Conservation (phyloP, 192 early-diverging fungal species). For the Umbelopsis isabellina region DNA sequence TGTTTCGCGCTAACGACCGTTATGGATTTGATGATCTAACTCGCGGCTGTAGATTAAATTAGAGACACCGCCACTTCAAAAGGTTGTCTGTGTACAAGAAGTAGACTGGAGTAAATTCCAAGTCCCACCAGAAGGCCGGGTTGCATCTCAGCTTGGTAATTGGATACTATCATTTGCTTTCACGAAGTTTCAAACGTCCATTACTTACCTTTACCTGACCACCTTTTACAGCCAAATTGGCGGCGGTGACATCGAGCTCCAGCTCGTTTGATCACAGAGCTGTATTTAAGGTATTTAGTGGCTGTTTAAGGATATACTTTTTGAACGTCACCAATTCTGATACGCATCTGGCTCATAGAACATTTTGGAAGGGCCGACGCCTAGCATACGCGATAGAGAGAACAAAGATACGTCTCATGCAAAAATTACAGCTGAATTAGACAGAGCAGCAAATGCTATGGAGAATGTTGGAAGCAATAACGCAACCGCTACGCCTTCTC, state of each 20-base stretch:
- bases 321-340: background rate
- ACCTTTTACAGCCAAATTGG: background rate
- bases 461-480: background rate
- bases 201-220: background rate
- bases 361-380: slow-evolving; percentile 27
- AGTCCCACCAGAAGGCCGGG: slow-evolving; percentile 32
- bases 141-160: slow-evolving; percentile 35
- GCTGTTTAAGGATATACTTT: background rate
- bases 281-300: background rate
- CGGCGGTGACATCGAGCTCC: background rate
- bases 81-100: slow-evolving; percentile 35
- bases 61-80: slow-evolving; percentile 32
- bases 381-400: slow-evolving; percentile 1
- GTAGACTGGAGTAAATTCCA: slow-evolving; percentile 40
- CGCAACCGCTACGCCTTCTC: slow-evolving; percentile 18
- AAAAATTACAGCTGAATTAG: slow-evolving; percentile 24
- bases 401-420: slow-evolving; percentile 1
- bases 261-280: background rate
- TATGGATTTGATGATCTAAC: background rate
- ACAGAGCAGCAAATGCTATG: slow-evolving; percentile 20
- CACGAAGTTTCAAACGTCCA: background rate
- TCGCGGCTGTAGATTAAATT: background rate
- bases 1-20: background rate
- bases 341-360: slow-evolving; percentile 4
- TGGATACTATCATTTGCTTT: background rate